Base-by-base conservation (phyloP, 352 stramenopile genomes). In the Phytophthora crassamura region DNA sequence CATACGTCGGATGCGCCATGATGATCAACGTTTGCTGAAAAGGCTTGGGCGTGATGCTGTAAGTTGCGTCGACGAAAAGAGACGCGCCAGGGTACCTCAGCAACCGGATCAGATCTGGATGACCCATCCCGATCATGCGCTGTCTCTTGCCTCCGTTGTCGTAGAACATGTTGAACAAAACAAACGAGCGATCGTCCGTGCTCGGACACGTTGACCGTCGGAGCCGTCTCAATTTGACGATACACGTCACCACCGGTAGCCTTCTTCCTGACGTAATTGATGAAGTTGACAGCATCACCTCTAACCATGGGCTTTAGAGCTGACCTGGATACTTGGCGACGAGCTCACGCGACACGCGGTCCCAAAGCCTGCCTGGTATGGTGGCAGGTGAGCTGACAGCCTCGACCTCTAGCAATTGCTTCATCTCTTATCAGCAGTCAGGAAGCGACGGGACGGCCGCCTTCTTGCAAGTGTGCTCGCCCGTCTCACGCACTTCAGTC, bases 171-270 rank as follows among this genome's bases (percentile, higher is more conserved):
- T 51, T 42, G 32, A 60, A 60, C 4, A 46, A 32, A 0, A 51
- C 16, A 12, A 60, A 60, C 1, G 52, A 60, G n/a, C 32, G 52
- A 9, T 51, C 32, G 11, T 60, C 52, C 33, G 16, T 43, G n/a
- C 25, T 60, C 40, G 20, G 52, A 60, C 10, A 45, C 32, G 5
- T 7, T 35, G 3, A 60, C 52, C n/a, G 32, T 45, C 9, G 52
- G 52, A 15, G 9, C 4, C 5, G 9, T 51, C 52, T 60, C 18
- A 14, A 51, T 36, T 45, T 39, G 10, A 12, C 52, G 32, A 16
- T 18, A 60, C 7, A 34, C 28, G 30, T 35, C 52, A 16, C 30
- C 52, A 0, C 40, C n/a, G 7, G 12, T 45, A 10, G 52, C 52
- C 22, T 60, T 5, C n/a, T 12, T 22, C 11, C 52, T 7, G 8